A percentile compares a stretch with the other conserved stretches of the same genome.
Evolutionary conservation across 305 asterid species (phyloP).

Genomic region (Plantago coronopus): DNA sequence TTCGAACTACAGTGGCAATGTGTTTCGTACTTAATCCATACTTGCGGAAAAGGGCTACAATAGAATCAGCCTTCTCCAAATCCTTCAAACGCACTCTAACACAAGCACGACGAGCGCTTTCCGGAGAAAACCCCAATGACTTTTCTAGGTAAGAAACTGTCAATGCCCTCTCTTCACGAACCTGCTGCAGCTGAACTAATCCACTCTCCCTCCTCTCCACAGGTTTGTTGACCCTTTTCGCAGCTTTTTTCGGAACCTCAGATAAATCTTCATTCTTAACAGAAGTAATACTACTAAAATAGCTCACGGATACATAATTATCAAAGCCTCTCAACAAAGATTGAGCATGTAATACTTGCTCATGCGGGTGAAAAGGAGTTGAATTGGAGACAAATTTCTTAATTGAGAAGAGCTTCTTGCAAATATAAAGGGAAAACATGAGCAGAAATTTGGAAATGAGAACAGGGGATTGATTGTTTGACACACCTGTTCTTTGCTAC

Average conservation of each 20-base stretch:
- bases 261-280: not conserved
- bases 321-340: not conserved
- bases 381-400: no score
- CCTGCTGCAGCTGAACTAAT: not conserved
- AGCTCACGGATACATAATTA: not conserved
- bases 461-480: no score
- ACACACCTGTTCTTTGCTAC: no score
- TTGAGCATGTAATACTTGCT: not conserved
- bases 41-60: not conserved
- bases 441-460: not conserved
- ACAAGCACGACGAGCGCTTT: not conserved
- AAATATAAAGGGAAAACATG: not conserved
- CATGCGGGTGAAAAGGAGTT: not conserved
- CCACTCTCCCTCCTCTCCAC: not conserved
- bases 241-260: not conserved
- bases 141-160: not conserved
- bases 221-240: no score
- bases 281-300: not conserved
- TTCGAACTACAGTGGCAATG: not conserved
- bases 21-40: slow-evolving; percentile 6
- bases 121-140: not conserved
- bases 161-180: not conserved
- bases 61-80: not conserved
- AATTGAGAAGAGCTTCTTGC: not conserved
- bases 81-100: not conserved